Conservation (phyloP, 202 grass and related monocot species). For the Brachypodium distachyon region DNA sequence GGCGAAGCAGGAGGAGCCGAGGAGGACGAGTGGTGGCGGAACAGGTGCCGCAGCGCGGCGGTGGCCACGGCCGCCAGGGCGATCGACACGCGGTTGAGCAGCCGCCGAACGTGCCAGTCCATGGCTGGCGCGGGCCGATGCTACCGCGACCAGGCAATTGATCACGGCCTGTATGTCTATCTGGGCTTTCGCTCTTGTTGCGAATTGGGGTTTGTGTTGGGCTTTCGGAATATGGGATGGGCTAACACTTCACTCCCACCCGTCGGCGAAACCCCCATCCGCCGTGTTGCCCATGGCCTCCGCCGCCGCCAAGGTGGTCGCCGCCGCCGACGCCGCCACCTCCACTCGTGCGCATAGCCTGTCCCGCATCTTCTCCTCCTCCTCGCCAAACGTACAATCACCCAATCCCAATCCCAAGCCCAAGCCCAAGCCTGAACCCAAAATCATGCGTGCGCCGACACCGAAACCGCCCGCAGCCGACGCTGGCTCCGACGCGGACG, state of each 20-base stretch:
- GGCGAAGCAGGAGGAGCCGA: slow-evolving; percentile 42
- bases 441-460: no score
- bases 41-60: slow-evolving; percentile 49
- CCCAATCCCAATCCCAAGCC: not conserved
- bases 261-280: not conserved
- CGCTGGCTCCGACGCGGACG: not conserved
- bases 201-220: no score
- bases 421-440: no score
- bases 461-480: not conserved
- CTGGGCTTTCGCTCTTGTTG: no score
- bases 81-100: slow-evolving; percentile 68
- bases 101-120: slow-evolving; percentile 59
- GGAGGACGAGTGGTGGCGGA: slow-evolving; percentile 37
- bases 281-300: slow-evolving; percentile 3
- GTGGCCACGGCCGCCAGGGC: slow-evolving; percentile 57
- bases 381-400: no score
- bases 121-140: slow-evolving; percentile 30
- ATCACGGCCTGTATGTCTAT: not conserved
- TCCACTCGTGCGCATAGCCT: slow-evolving; percentile 9
- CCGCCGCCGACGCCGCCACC: not conserved
- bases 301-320: not conserved
- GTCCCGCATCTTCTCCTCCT: slow-evolving; percentile 7
- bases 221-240: no score
- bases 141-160: not conserved
- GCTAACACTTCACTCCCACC: not conserved